Base-by-base conservation (phyloP, 306 rosid species). In the Lathyrus sativus region DNA sequence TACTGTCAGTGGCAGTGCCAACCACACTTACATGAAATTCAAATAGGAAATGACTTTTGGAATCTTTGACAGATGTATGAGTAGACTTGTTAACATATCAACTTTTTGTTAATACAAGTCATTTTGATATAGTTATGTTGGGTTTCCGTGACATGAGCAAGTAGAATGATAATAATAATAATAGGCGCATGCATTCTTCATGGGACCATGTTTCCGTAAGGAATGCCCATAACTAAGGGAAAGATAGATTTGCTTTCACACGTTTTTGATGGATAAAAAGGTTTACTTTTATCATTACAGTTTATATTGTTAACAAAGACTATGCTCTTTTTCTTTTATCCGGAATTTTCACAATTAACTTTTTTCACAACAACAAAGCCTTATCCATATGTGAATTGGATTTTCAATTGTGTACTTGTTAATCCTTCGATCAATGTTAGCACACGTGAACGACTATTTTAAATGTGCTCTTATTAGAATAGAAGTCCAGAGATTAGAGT, bases 171-270 rank as follows among this genome's bases (percentile, higher is more conserved):
- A 62, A 46, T 43, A 74, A 46, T 43, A 74, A 59, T 48, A 48
- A 55, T 76, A 62, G 26, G 68, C 4, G 13, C 56, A 42, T 46
- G 77, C 73, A 41, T 48, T 57, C 0, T 7, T 35, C 43, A 57
- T 51, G 74, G 75, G 75, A 54, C 70, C 74, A 42, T 69, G 42
- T 72, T 33, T 53, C 82, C 82, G 82, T 7, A 17, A 73, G 72
- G 65, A 68, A 56, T 73, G 79, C 72, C 82, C 82, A 53, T 78
- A 44, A 73, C 60, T 78, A 43, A 62, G 82, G 82, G 42, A 8
- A 14, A 67, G 61, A 73, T 73, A 67, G 61, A 73, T 73, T 78
- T 60, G 44, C 48, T 62, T 15, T 59, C 65, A 48, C 65, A 61
- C 68, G 60, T 11, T 19, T 19, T 19, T 19, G 22, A 19, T 19